Evolutionary conservation across 2,329 filamentous ascomycete species (phyloP).

Genomic region (Penicillium sp.): DNA sequence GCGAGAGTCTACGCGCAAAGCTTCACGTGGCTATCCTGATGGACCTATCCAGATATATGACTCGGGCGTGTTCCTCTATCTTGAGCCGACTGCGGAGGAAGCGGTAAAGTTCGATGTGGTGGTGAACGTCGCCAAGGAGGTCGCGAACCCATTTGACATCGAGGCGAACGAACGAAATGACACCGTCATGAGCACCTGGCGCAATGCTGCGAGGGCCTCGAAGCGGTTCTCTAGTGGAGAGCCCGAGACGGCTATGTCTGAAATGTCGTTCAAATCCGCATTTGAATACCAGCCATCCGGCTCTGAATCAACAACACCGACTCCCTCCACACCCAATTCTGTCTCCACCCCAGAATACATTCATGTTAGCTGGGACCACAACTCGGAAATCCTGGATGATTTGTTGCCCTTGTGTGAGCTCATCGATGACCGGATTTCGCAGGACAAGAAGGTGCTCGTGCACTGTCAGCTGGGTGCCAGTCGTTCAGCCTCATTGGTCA

Average conservation of each 20-base stretch:
- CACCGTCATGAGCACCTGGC: slow-evolving; percentile 44
- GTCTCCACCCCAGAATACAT: slow-evolving; percentile 57
- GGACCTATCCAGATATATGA: slow-evolving; percentile 62
- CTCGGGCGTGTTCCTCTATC: slow-evolving; percentile 57
- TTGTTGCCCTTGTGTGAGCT: slow-evolving; percentile 56
- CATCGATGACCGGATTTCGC: slow-evolving; percentile 55
- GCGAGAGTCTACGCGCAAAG: slow-evolving; percentile 58
- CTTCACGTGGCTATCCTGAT: slow-evolving; percentile 60
- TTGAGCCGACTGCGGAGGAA: slow-evolving; percentile 59
- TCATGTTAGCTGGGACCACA: slow-evolving; percentile 63
- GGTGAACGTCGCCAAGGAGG: slow-evolving; percentile 62
- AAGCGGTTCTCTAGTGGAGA: slow-evolving; percentile 37
- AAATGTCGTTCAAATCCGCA: slow-evolving; percentile 49
- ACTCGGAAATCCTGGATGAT: slow-evolving; percentile 63
- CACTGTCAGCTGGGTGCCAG: slow-evolving; percentile 64
- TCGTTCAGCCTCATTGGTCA: slow-evolving; percentile 61
- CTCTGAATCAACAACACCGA: slow-evolving; percentile 26
- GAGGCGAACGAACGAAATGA: slow-evolving; percentile 29
- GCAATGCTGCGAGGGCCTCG: slow-evolving; percentile 43
- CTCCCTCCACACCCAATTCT: slow-evolving; percentile 26
- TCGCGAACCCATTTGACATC: slow-evolving; percentile 54
- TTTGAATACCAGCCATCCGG: slow-evolving; percentile 39
- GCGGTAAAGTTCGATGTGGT: slow-evolving; percentile 59
- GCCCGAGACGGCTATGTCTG: slow-evolving; percentile 44
- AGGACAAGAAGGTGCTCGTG: slow-evolving; percentile 58